These are phyloP conservation scores for Candida anutae DNA, from an alignment of 1,139 yeast genomes.

Conservation along the genomic window DNA sequence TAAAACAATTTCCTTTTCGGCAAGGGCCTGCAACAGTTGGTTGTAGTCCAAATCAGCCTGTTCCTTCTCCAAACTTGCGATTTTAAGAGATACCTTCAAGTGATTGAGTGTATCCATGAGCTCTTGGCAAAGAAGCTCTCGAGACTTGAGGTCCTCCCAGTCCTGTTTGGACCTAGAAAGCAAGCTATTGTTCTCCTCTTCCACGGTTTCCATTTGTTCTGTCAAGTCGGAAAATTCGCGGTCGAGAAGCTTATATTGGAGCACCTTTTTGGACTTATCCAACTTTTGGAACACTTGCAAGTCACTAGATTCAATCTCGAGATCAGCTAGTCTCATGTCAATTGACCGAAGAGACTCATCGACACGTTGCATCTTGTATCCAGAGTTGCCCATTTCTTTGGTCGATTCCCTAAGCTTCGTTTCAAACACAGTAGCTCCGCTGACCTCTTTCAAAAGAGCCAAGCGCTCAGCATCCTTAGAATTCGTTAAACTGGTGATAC, in stretches of 20 bases:
- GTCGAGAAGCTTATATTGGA: slow-evolving; percentile 71
- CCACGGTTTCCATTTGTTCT: slow-evolving; percentile 53
- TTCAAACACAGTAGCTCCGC: slow-evolving; percentile 93
- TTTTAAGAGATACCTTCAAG: slow-evolving; percentile 27
- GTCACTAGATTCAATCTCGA: slow-evolving; percentile 76
- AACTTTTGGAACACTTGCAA: slow-evolving; percentile 59
- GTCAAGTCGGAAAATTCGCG: slow-evolving; percentile 62
- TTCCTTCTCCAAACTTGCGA: slow-evolving; percentile 43
- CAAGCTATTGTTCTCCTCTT: slow-evolving; percentile 47
- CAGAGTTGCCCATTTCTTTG: slow-evolving; percentile 72
- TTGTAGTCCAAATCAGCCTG: slow-evolving; percentile 45
- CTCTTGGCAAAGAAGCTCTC: slow-evolving; percentile 39
- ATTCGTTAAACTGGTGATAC: slow-evolving; percentile 77
- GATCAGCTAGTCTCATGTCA: slow-evolving; percentile 63
- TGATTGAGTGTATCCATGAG: slow-evolving; percentile 42
- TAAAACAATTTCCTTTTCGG: slow-evolving; percentile 35
- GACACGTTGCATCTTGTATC: slow-evolving; percentile 62
- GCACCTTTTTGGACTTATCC: slow-evolving; percentile 61
- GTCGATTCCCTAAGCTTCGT: slow-evolving; percentile 68
- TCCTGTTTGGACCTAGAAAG: slow-evolving; percentile 39
- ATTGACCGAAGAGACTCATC: slow-evolving; percentile 68
- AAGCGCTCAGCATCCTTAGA: slow-evolving; percentile 82
- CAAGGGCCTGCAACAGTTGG: slow-evolving; percentile 34
- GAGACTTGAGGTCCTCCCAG: slow-evolving; percentile 35
- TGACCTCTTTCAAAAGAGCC: slow-evolving; percentile 76